phyloP scores from a whole-genome alignment of 768 basidiomycete species.

The Mycena vulgaris region DNA sequence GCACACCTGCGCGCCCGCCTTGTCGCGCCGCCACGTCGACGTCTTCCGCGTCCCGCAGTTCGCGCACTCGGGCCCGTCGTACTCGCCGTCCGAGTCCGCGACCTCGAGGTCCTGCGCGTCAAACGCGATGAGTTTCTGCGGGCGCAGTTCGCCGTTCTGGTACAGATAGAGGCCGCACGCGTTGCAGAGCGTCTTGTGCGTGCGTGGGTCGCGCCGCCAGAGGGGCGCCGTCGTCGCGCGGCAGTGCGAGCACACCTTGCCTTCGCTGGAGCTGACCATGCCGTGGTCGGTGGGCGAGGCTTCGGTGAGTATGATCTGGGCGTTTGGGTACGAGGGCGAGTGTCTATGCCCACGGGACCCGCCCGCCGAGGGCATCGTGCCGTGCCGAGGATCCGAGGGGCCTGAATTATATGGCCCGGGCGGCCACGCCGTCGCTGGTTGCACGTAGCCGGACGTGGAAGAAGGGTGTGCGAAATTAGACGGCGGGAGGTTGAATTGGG shows the following conservation, averaged over 20 bases:
- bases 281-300: neutral
- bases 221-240: neutral
- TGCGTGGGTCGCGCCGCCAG: constrained; percentile 14
- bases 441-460: neutral
- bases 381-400: too few relatives aligned
- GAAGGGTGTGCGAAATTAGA: neutral
- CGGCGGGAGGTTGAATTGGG: too few relatives aligned
- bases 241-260: constrained; percentile 10
- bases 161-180: constrained; percentile 16
- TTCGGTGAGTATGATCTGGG: neutral
- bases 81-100: neutral
- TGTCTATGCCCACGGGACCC: neutral
- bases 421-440: neutral
- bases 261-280: neutral
- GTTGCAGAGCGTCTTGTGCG: neutral
- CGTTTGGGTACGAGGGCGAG: neutral
- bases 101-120: neutral
- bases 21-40: constrained; percentile 9
- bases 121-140: constrained; percentile 14
- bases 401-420: neutral
- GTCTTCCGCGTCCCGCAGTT: constrained; percentile 19
- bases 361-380: neutral
- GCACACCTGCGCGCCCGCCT: constrained; percentile 15
- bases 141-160: neutral
- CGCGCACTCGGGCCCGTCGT: constrained; percentile 16